Base-by-base conservation (phyloP, 1,284 basidiomycete genomes). In the Malassezia sp. region DNA sequence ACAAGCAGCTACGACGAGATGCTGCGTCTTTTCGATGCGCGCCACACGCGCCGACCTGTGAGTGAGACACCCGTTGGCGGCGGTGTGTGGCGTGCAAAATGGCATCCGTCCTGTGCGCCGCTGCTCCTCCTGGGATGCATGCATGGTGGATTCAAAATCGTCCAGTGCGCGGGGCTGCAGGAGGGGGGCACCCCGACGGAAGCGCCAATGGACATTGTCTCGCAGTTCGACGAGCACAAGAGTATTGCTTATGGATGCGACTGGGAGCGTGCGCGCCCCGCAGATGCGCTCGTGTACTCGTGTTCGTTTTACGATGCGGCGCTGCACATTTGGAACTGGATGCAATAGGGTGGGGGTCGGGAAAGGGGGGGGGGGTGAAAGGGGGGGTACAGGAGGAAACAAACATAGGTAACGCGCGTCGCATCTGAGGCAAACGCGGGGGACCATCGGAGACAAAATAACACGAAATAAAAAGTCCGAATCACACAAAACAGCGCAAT, bases 251-350 rank as follows among this genome's bases (percentile, higher is more conserved):
- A 99, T 67, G 93, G 93, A 0, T 85, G 77, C 6, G 91, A 97
- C 71, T 99, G 93, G 91, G 82, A 80, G n/a, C 57, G 63, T n/a
- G 73, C 41, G 5, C 66, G 56, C 21, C 68, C 56, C 1, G 71
- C 53, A 42, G 41, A 22, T 6, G 45, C 73, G 37, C 56, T 84
- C 24, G 76, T 96, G 24, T 87, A 81, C 20, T 91, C 83, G 62
- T 93, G 88, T 69, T 95, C 90, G 14, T 99, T 99, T 72, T 97
- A 97, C 69, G 91, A 99, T 70, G 84, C 89, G 65, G 72, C 75
- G 20, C 67, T 96, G 71, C 79, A 83, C 70, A 61, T 90, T 22
- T 97, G 91, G 91, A 20, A 45, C 2, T 54, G 73, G 42, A 26
- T 26, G 12, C 23, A 27, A 42, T 15, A n/a, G n/a, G n/a, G n/a